Evolutionary conservation across 2,329 filamentous ascomycete genomes (phyloP), one percentile per base, ranked within the genome.

Genomic region (Talaromyces sp.): DNA sequence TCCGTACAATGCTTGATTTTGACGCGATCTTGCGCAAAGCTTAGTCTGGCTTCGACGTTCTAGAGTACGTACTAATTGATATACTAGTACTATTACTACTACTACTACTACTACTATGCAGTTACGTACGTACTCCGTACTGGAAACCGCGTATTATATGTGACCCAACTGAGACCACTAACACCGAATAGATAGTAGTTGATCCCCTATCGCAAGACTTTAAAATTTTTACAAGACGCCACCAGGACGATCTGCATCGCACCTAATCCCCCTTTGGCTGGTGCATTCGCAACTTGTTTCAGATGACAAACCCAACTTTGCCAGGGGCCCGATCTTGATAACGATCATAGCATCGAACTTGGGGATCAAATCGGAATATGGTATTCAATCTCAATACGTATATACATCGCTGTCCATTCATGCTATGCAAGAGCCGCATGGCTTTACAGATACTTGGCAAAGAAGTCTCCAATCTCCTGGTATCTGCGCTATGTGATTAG

Each of bases 391-490:
- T 38, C 5, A 38, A n/a, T 38, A n/a, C 2, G 14, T 38, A 38
- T 38, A 38, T 38, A 38, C 35, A 38, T 38, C 35, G 35, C 35
- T 38, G 41, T 19, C 21, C n/a, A 46, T 56, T 43, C 27, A 26
- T 29, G 24, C 26, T 38, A 27, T 41, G 21, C n/a, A 24, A 26
- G 12, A 19, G 11, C 52, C 24, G 10, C 26, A 50, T 38, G 35
- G 17, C 19, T 31, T 65, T 70, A 76, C 62, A 80, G 63, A 68
- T 86, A 74, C 74, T 85, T 79, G 54, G 74, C 72, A 63, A 87
- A 83, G 74, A 88, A 88, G 53, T 78, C 73, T 46, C 87, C 68
- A 21, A 87, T 76, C 17, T 79, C 82, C 77, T 83, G 79, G 62
- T 82, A 82, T 51, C 65, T 67, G 5, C 38, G 35, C 24, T 9